phyloP scores from a whole-genome alignment of 2,329 filamentous ascomycete species.

The Cytospora mali region DNA sequence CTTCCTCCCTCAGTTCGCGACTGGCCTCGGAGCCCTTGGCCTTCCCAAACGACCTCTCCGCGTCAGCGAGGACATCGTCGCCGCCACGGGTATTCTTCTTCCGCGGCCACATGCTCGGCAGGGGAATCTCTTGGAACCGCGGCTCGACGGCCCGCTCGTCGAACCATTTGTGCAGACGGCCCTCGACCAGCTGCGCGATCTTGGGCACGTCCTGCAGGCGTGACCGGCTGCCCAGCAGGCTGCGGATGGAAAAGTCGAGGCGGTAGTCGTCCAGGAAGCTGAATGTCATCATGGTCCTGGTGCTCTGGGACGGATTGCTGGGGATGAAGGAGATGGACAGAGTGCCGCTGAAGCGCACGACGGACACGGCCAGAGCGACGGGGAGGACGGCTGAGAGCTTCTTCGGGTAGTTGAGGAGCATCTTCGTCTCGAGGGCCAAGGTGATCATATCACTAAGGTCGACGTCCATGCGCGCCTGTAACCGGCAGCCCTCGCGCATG shows the following conservation, averaged over 20 bases:
- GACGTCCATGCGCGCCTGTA: constrained; percentile 96
- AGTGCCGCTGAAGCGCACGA: constrained; percentile 93
- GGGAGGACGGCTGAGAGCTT: constrained; percentile 86
- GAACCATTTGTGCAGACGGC: constrained; percentile 81
- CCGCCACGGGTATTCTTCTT: constrained; percentile 82
- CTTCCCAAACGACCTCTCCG: constrained; percentile 52
- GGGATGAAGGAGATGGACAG: constrained; percentile 93
- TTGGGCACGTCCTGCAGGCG: constrained; percentile 85
- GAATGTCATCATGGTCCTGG: constrained; percentile 88
- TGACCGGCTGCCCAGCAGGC: constrained; percentile 77
- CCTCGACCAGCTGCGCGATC: constrained; percentile 82
- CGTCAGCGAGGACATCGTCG: constrained; percentile 57
- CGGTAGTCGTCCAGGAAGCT: constrained; percentile 90
- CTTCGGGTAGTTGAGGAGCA: constrained; percentile 93
- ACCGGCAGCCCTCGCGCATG: constrained; percentile 66
- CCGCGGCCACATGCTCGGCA: constrained; percentile 80
- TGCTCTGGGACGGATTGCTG: constrained; percentile 66
- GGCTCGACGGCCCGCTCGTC: constrained; percentile 85
- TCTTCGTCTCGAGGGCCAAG: constrained; percentile 88
- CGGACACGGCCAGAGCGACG: constrained; percentile 86
- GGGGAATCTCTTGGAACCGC: constrained; percentile 81
- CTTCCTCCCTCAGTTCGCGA: constrained; percentile 55
- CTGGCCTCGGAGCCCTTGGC: constrained; percentile 57
- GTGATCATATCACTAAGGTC: constrained; percentile 96
- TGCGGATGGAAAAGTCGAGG: constrained; percentile 79